These are phyloP conservation scores for Ambrosiella cleistominuta DNA, from an alignment of 2,329 filamentous ascomycete genomes.

Conservation along the genomic window DNA sequence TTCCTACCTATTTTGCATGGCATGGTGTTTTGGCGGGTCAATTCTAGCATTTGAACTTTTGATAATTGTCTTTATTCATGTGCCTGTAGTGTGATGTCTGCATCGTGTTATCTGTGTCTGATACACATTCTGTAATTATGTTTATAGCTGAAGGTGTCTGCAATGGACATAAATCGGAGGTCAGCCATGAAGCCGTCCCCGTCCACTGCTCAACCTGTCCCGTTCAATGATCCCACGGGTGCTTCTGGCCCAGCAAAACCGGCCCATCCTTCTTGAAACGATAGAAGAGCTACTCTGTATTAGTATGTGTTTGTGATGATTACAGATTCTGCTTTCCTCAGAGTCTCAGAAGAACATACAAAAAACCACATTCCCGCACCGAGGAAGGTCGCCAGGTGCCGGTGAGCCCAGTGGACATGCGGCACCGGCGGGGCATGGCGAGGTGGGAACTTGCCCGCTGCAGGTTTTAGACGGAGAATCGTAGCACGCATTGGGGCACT, in stretches of 20 bases:
- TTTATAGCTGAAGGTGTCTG: too few species aligned
- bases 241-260: slow-evolving; percentile 78
- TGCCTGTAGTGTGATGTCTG: neutral
- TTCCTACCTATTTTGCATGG: too few species aligned
- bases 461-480: neutral
- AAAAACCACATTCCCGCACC: slow-evolving; percentile 99
- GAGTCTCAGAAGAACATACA: slow-evolving; percentile 34
- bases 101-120: neutral
- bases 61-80: neutral
- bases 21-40: too few species aligned
- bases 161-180: too few species aligned
- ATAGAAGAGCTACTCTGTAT: slow-evolving; percentile 62
- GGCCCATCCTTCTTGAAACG: slow-evolving; percentile 88
- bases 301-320: neutral
- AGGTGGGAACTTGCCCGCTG: slow-evolving; percentile 9
- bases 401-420: slow-evolving; percentile 48
- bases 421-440: slow-evolving; percentile 24
- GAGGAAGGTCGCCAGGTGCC: slow-evolving; percentile 69
- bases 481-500: neutral
- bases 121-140: neutral
- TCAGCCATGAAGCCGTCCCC: too few species aligned
- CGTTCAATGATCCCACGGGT: slow-evolving; percentile 82
- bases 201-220: neutral
- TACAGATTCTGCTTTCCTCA: neutral
- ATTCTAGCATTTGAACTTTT: neutral